Base-by-base conservation (phyloP, 768 basidiomycete genomes). In the Pholiota conissans region DNA sequence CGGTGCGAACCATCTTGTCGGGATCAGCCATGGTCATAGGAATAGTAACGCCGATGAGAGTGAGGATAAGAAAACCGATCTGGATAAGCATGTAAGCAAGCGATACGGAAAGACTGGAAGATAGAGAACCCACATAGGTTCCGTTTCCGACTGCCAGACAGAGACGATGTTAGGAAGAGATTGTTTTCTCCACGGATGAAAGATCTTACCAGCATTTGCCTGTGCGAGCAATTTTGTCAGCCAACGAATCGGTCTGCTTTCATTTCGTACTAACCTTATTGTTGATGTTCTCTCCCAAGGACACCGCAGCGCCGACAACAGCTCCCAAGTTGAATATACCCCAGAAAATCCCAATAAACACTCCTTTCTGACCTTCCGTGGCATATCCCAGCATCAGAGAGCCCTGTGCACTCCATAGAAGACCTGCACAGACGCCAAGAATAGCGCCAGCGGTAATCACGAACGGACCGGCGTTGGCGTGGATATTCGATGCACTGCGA, bases 381-480 rank as follows among this genome's bases (percentile, higher is more conserved):
- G 91, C 89, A 69, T 93, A 93, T 4, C 89, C 84, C 71, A 94
- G 72, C 85, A 93, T 92, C 58, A 93, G 74, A 18, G 84, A 86
- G n/a, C 90, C 92, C 64, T 93, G 91, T 0, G 90, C 89, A 0
- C 90, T 87, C 91, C 91, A 93, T 6, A 93, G 74, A 35, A 93
- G 67, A 49, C 79, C 80, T 1, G 80, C 91, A 64, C 87, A 90
- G 50, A 91, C 58, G 14, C 91, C 91, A n/a, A 92, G 84, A 57
- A 90, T 65, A 39, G 87, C 86, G 22, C 91, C 91, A 2, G 89
- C 79, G n/a, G 76, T 81, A 61, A 93, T 84, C 45, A 90, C 84
- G 66, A 92, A 93, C 29, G 74, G 73, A 32, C 79, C 78, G 7
- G 84, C 84, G 24, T 74, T 66, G 8, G 80, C 76, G 63, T 91